Conservation (phyloP, 305 asterid genomes). For the Fraxinus baroniana region DNA sequence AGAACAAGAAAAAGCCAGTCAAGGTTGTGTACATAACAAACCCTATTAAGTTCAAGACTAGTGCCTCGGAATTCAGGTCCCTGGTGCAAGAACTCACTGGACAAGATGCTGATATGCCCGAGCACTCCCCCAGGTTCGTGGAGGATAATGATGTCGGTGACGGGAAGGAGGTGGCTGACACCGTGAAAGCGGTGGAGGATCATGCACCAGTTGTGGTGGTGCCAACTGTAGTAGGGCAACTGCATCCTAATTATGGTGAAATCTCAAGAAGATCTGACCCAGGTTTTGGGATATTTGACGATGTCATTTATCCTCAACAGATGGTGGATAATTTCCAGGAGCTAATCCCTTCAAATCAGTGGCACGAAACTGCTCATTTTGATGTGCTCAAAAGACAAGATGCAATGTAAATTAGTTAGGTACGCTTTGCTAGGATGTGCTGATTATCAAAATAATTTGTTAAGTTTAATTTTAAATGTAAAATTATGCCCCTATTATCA, state of each 20-base stretch:
- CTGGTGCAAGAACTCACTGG: slow-evolving; percentile 81
- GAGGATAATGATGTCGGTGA: slow-evolving; percentile 16
- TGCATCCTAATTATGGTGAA: slow-evolving; percentile 5
- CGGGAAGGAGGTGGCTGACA: neutral
- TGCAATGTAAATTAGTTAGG: slow-evolving; percentile 18
- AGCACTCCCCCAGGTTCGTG: slow-evolving; percentile 16
- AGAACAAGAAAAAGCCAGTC: slow-evolving; percentile 44
- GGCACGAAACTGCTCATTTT: slow-evolving; percentile 33
- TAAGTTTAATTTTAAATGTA: neutral
- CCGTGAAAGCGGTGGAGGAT: slow-evolving; percentile 3
- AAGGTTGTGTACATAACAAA: slow-evolving; percentile 69
- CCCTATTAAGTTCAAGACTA: slow-evolving; percentile 64
- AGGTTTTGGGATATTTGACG: slow-evolving; percentile 22
- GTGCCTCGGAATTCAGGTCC: slow-evolving; percentile 58
- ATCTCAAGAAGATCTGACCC: slow-evolving; percentile 32
- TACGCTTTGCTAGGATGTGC: neutral
- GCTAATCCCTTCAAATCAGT: slow-evolving; percentile 25
- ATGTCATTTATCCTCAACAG: slow-evolving; percentile 15
- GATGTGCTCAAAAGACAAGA: slow-evolving; percentile 24
- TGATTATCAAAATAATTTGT: slow-evolving; percentile 3
- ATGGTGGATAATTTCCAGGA: slow-evolving; percentile 39
- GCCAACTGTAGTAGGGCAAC: neutral
- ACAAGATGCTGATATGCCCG: slow-evolving; percentile 45
- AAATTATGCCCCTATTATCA: no score
- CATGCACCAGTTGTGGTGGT: slow-evolving; percentile 13